phyloP scores from a whole-genome alignment of 495 filamentous ascomycete genomes.

The Usnea hakonensis region DNA sequence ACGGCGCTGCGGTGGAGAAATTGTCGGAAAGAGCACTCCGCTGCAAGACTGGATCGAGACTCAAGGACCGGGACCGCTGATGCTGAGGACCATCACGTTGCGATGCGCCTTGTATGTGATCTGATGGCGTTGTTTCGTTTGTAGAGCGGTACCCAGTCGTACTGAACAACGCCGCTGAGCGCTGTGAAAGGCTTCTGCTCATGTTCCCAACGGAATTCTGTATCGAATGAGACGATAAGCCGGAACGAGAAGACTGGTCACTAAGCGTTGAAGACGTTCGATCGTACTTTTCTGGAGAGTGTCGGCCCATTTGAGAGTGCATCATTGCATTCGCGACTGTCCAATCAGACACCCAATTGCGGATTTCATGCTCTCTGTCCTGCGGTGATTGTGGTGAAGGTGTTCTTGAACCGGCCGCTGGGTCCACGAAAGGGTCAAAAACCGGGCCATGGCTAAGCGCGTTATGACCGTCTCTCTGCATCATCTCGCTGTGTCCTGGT shows the following conservation, averaged over 20 bases:
- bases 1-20: constrained; percentile 60
- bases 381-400: constrained; percentile 25
- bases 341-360: constrained; percentile 54
- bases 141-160: constrained; percentile 18
- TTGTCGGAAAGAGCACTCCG: constrained; percentile 47
- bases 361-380: constrained; percentile 43
- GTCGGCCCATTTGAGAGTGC: constrained; percentile 28
- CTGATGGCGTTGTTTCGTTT: constrained; percentile 17
- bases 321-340: constrained; percentile 43
- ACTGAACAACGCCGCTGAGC: constrained; percentile 25
- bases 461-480: constrained; percentile 19
- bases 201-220: constrained; percentile 25
- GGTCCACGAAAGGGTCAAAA: constrained; percentile 20
- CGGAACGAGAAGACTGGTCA: constrained; percentile 36
- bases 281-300: constrained; percentile 44
- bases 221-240: constrained; percentile 26
- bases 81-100: constrained; percentile 12
- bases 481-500: constrained; percentile 19
- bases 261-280: constrained; percentile 53
- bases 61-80: constrained; percentile 16
- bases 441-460: constrained; percentile 15
- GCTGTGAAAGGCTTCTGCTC: constrained; percentile 31
- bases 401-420: constrained; percentile 15
- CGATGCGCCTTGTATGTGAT: constrained; percentile 21
- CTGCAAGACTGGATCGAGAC: constrained; percentile 21